A percentile compares a stretch with the other conserved stretches of the same genome.
These are phyloP conservation scores for Solanum infundibuliforme DNA, from an alignment of 257 asterid species.

Conservation along the genomic window DNA sequence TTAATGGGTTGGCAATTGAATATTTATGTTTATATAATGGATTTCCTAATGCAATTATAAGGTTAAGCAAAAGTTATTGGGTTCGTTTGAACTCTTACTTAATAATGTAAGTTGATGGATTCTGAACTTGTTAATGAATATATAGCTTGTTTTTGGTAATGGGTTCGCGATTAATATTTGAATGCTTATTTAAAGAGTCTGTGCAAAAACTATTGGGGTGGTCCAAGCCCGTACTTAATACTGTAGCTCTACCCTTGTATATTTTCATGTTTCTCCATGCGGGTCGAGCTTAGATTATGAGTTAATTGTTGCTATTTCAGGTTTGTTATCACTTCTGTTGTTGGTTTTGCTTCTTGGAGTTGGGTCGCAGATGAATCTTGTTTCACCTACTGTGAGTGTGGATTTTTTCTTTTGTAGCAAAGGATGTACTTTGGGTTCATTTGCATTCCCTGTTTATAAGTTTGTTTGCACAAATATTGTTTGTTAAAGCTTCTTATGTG, in stretches of 20 bases:
- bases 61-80: not conserved
- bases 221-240: not conserved
- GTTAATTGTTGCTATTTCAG: constrained; percentile 13
- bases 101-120: not conserved
- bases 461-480: not conserved
- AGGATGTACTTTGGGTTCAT: not conserved
- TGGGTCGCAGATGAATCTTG: constrained; percentile 52
- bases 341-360: constrained; percentile 56
- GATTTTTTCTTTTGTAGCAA: not conserved
- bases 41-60: not conserved
- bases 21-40: not conserved
- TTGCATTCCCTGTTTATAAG: not conserved
- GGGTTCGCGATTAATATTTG: not conserved
- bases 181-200: not conserved
- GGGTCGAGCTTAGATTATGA: not conserved
- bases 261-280: not conserved
- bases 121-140: not conserved
- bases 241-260: not conserved
- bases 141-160: not conserved
- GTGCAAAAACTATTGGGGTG: not conserved
- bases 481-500: not conserved
- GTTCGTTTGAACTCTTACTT: not conserved
- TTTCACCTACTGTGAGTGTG: constrained; percentile 58
- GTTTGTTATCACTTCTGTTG: constrained; percentile 42
- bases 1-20: not conserved